Evolutionary conservation across 805 yeast species (phyloP), one percentile per base, ranked within the genome.

Genomic region (Candida ipomoeae): DNA sequence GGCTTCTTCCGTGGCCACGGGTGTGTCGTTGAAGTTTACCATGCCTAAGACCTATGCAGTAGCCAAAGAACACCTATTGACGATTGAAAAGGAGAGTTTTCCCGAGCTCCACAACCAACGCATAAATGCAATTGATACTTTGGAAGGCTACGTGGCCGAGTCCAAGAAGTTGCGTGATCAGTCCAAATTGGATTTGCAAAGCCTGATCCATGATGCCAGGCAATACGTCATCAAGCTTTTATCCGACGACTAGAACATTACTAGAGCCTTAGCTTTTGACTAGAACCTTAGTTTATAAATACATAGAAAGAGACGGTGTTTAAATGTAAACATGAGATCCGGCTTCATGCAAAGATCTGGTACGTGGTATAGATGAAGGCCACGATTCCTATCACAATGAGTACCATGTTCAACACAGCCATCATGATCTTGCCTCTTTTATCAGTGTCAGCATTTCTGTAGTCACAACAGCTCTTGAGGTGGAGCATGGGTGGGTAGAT

Each of bases 401-500:
- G 65, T 2, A 70, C 40, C 33, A 74, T 66, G 61, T 87, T 87
- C 8, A 79, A 55, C 0, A 59, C 31, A 32, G 78, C 75, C 63
- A 74, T 67, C 50, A 59, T 62, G 39, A 59, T 67, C 13, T 74
- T 63, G 29, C 67, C 60, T 10, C 74, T 71, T 11, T 52, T 59
- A 46, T 63, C 67, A 2, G 41, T 33, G 17, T 61, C 46, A 1
- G 56, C 58, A 5, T 56, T 55, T 23, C 55, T 56, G 48, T 55
- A 54, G 34, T 54, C 57, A 52, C 77, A 73, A 53, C 82, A 79
- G 49, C 82, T 71, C 60, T 71, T 77, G 48, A 81, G 71, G 60
- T 87, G 94, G 48, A 87, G 69, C 75, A 87, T 74, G 15, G 95
- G 94, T 7, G 95, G 94, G 60, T 87, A 86, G 82, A 87, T 83